Base-by-base conservation (phyloP, 805 yeast genomes). In the Nakazawaea populi region DNA sequence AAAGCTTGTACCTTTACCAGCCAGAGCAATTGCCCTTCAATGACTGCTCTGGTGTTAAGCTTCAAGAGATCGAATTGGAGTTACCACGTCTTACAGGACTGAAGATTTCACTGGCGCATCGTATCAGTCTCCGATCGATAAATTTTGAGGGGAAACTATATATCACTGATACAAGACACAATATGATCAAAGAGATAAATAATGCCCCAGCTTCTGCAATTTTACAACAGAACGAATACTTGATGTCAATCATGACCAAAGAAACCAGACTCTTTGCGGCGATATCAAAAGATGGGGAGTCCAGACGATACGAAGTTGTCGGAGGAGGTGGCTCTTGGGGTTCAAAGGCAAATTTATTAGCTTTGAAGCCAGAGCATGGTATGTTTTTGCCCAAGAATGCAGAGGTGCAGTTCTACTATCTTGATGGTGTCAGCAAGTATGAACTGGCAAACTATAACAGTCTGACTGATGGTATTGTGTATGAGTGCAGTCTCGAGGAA, bases 111-210 rank as follows among this genome's bases (percentile, higher is more conserved):
- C 43, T 24, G 30, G 2, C 8, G 2, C 43, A 40, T 40, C 11
- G 9, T 24, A 40, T 3, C 24, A 40, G 31, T 28, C 18, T 40
- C 6, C 29, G 9, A 29, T 4, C 34, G 11, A 6, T 44, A 8
- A 5, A 36, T 8, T 14, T 14, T 36, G 56, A 54, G 6, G 60
- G 56, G 9, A 61, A 61, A 32, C 67, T 80, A 47, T 52, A 58
- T 5, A 69, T 85, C 48, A 80, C 88, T 0, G 62, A 69, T 3
- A 71, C 71, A 51, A 70, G 73, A 5, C 85, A 83, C 8, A 85
- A 85, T 60, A 70, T 85, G 62, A 68, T 85, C 55, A 82, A 83
- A 61, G 57, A 72, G 6, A 74, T 85, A 53, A 76, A 85, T 58
- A 65, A 67, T 29, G 58, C 65, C 48, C 74, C 88, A 0, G 89